phyloP scores from a whole-genome alignment of 257 asterid genomes.

The Perilla frutescens region DNA sequence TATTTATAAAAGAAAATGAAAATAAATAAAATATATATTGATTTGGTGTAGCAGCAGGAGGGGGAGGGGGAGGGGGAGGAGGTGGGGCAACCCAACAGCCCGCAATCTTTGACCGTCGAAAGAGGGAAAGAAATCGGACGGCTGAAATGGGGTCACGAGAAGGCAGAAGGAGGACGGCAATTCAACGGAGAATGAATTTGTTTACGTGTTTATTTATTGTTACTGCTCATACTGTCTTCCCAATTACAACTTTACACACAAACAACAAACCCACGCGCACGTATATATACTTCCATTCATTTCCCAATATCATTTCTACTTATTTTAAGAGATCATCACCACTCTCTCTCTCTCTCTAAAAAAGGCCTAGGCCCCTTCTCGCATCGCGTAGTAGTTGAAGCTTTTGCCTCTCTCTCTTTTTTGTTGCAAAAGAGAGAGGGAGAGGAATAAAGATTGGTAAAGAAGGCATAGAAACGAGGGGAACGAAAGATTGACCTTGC shows the following conservation, averaged over 20 bases:
- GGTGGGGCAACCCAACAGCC: conserved; percentile 32
- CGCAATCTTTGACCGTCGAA: conserved; percentile 40
- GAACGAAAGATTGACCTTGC: background rate
- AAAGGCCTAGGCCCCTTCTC: conserved; percentile 33
- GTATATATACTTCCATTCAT: background rate
- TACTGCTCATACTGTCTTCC: conserved; percentile 18
- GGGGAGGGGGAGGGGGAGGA: no score
- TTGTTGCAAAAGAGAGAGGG: conserved; percentile 18
- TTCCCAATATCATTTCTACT: background rate
- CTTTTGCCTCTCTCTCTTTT: conserved; percentile 30
- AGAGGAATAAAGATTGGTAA: background rate
- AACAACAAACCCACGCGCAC: background rate
- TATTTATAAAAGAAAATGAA: no score
- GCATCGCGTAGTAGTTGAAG: conserved; percentile 36
- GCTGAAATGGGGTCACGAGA: conserved; percentile 31
- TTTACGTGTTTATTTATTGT: conserved; percentile 19
- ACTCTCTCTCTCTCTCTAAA: conserved; percentile 33
- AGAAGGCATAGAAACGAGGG: conserved; percentile 14
- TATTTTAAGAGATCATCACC: conserved; percentile 9
- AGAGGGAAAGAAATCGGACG: conserved; percentile 36
- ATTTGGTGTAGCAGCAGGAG: background rate
- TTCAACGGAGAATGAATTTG: conserved; percentile 32
- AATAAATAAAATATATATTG: background rate
- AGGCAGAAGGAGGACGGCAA: conserved; percentile 36
- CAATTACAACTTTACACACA: background rate